Evolutionary conservation across 768 basidiomycete genomes (phyloP), one percentile per base, ranked within the genome.

Genomic region (Mycena belliarum): DNA sequence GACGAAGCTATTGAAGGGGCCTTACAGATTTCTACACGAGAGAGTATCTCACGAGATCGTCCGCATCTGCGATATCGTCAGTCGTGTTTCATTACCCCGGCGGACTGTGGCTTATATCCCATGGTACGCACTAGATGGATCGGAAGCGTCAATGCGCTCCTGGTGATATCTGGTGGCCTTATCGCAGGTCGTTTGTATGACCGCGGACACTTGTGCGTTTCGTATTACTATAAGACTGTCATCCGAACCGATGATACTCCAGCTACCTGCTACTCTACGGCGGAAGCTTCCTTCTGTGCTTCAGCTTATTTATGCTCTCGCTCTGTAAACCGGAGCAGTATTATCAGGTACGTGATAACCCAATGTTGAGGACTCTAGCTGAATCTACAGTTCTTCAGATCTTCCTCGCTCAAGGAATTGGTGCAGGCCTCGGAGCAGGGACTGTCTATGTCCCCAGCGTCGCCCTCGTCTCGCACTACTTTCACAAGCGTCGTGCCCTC

Each of bases 281-380:
- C 24, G 79, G 78, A 2, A 66, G 73, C 12, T 21, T 77, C 7
- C 47, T 78, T 20, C 71, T 70, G 25, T 68, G 70, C 5, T 68
- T 78, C 35, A 75, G 73, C 15, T 63, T 75, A 38, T 81, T 76
- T 66, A 77, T 79, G 75, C 74, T 82, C 24, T 81, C 81, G 0
- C 65, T 82, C 10, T 73, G 75, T 2, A 69, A 75, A 79, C 46
- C 28, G 15, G 29, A 47, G 20, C 28, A 33, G 23, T 33, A 32
- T 21, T 47, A 47, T 12, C 46, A 47, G 29, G 46, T 47, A n/a
- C n/a, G n/a, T n/a, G n/a, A n/a, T 47, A 5, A 20, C 12, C 3
- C 23, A 14, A 2, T 12, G 29, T 20, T 25, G 21, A 21, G 5
- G 14, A 12, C 46, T 11, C 12, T 33, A 18, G 20, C 9, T 43